Percentiles rank a stretch among this genome's conserved stretches.
Conservation (phyloP, 2,329 filamentous ascomycete species). For the Dothistroma pini region DNA sequence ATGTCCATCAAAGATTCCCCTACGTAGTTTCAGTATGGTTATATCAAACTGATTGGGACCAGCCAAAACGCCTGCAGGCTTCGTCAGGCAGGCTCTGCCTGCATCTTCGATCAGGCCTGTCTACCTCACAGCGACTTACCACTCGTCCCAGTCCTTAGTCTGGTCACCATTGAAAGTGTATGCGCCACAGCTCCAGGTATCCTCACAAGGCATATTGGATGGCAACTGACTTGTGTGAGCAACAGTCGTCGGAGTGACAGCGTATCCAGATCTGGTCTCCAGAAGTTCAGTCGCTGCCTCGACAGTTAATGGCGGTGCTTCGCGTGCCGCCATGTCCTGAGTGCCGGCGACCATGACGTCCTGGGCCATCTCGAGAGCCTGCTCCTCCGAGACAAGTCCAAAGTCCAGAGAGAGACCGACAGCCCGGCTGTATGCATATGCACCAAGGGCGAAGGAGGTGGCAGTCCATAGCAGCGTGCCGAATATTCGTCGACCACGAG, state of each 20-base stretch:
- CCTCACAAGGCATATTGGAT: conserved; percentile 33
- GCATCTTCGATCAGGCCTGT: neutral
- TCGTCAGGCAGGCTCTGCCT: no score
- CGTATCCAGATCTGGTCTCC: conserved; percentile 20
- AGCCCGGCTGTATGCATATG: conserved; percentile 17
- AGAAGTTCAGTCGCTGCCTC: conserved; percentile 25
- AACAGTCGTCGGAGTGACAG: conserved; percentile 25
- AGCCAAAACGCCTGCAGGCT: neutral
- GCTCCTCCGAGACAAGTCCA: conserved; percentile 9
- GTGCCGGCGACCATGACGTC: conserved; percentile 22
- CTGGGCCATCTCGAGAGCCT: conserved; percentile 16
- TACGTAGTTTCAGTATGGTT: neutral
- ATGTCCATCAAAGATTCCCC: conserved; percentile 43
- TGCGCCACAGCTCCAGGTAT: conserved; percentile 23
- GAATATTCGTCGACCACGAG: conserved; percentile 20
- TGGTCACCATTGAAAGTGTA: conserved; percentile 24
- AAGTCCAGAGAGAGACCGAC: conserved; percentile 9
- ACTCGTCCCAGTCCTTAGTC: conserved; percentile 30
- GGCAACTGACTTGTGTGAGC: conserved; percentile 26
- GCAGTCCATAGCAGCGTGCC: conserved; percentile 22
- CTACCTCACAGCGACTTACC: conserved; percentile 10
- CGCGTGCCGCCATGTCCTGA: conserved; percentile 17
- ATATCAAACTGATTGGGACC: neutral
- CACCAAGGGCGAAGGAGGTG: conserved; percentile 23
- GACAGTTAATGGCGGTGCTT: conserved; percentile 21